phyloP scores from a whole-genome alignment of 805 yeast genomes.

The Candida maris region DNA sequence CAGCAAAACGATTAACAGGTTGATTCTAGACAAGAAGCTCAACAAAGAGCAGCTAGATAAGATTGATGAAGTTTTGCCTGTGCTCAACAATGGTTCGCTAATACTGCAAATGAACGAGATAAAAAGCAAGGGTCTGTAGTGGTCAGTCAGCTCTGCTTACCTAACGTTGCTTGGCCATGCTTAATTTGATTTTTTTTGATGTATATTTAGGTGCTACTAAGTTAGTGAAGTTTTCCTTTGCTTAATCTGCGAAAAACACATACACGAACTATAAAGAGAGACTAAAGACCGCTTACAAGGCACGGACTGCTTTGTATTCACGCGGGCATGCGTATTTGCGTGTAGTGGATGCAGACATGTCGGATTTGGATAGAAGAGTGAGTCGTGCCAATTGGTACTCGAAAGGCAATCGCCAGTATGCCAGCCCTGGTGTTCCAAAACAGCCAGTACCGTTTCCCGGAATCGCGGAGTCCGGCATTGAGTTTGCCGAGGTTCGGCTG shows the following conservation, averaged over 20 bases:
- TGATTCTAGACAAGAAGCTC: slow-evolving; percentile 14
- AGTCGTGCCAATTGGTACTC: slow-evolving; percentile 28
- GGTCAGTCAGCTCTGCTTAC: too few relatives aligned
- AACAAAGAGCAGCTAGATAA: slow-evolving; percentile 11
- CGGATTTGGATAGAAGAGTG: slow-evolving; percentile 1
- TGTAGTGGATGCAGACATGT: too few relatives aligned
- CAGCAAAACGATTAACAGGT: slow-evolving; percentile 16
- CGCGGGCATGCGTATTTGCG: too few relatives aligned
- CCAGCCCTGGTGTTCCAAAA: slow-evolving; percentile 3
- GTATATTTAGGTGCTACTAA: too few relatives aligned
- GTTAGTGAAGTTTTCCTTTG: too few relatives aligned
- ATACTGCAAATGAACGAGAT: slow-evolving; percentile 26
- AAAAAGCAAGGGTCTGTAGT: slow-evolving; percentile 15
- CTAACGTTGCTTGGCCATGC: too few relatives aligned
- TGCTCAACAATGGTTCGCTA: slow-evolving; percentile 20
- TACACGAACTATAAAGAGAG: too few relatives aligned
- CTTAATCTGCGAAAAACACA: too few relatives aligned
- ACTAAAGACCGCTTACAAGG: too few relatives aligned
- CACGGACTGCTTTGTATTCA: too few relatives aligned
- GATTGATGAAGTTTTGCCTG: slow-evolving; percentile 19
- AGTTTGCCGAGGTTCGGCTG: too few relatives aligned
- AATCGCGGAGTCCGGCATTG: neutral
- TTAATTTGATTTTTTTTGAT: too few relatives aligned
- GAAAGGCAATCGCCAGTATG: slow-evolving; percentile 1
- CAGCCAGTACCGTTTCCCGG: slow-evolving; percentile 2